phyloP scores from a whole-genome alignment of 2,329 filamentous ascomycete species.

The Epichloe sibirici region DNA sequence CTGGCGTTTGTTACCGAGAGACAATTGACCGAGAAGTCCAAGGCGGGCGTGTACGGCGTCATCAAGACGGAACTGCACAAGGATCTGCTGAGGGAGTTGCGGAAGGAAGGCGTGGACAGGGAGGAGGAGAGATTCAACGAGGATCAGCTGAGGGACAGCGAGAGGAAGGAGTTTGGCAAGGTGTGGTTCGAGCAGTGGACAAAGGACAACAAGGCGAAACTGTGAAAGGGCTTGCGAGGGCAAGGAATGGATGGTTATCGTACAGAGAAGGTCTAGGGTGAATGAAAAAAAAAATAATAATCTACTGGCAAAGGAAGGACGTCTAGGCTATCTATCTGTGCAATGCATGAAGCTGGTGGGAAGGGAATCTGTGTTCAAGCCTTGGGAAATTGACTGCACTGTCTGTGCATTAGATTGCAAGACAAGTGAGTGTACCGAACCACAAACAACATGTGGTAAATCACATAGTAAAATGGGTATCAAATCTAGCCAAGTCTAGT shows the following conservation, averaged over 20 bases:
- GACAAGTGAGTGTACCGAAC: neutral
- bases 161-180: slow-evolving; percentile 30
- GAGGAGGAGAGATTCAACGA: slow-evolving; percentile 38
- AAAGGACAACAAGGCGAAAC: slow-evolving; percentile 27
- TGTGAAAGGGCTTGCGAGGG: slow-evolving; percentile 13
- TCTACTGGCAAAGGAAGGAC: too few species aligned
- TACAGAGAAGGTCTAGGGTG: too few species aligned
- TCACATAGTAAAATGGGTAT: slow-evolving; percentile 8
- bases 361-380: too few species aligned
- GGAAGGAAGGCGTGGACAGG: slow-evolving; percentile 34
- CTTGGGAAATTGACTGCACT: neutral
- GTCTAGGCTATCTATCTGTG: too few species aligned
- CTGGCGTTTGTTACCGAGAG: slow-evolving; percentile 47
- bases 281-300: too few species aligned
- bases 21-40: slow-evolving; percentile 47
- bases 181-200: slow-evolving; percentile 39
- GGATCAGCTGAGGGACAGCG: slow-evolving; percentile 25
- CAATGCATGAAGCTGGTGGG: too few species aligned
- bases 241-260: neutral
- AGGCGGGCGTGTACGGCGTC: slow-evolving; percentile 54
- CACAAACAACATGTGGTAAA: slow-evolving; percentile 4
- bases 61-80: slow-evolving; percentile 69
- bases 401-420: neutral
- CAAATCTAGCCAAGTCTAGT: slow-evolving; percentile 11
- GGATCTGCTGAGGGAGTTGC: slow-evolving; percentile 48